Percentiles rank a stretch among this genome's conserved stretches.
Evolutionary conservation across 768 basidiomycete species (phyloP).

Genomic region (Tricholomella constricta): DNA sequence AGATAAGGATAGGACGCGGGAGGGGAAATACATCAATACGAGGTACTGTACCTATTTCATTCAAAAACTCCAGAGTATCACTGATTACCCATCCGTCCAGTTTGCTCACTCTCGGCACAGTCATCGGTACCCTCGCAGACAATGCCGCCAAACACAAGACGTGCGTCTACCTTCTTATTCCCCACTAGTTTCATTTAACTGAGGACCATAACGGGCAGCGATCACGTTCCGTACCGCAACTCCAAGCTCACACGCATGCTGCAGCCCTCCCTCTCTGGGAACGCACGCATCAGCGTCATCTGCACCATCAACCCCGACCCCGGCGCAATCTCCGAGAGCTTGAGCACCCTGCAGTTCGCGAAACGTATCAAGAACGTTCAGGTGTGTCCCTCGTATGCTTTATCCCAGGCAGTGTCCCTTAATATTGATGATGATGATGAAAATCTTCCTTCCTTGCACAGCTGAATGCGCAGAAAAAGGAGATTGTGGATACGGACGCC

Average conservation of each 20-base stretch:
- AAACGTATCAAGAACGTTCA: slow-evolving; percentile 90
- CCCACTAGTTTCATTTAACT: neutral
- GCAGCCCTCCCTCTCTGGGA: slow-evolving; percentile 92
- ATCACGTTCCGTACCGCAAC: slow-evolving; percentile 94
- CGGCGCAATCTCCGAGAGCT: slow-evolving; percentile 78
- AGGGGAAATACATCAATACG: slow-evolving; percentile 97
- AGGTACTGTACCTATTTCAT: slow-evolving; percentile 45
- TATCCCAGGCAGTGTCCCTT: too few relatives aligned
- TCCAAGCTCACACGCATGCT: slow-evolving; percentile 93
- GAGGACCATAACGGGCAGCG: slow-evolving; percentile 39
- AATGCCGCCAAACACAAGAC: slow-evolving; percentile 76
- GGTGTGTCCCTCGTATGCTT: slow-evolving; percentile 34
- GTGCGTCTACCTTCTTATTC: slow-evolving; percentile 41
- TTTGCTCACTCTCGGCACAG: slow-evolving; percentile 87
- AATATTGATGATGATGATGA: too few relatives aligned
- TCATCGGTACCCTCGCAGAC: slow-evolving; percentile 90
- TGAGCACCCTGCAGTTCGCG: slow-evolving; percentile 89
- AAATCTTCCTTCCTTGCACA: too few relatives aligned
- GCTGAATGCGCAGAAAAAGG: slow-evolving; percentile 90
- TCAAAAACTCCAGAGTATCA: neutral
- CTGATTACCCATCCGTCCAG: slow-evolving; percentile 37
- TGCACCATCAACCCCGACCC: slow-evolving; percentile 92
- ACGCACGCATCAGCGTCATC: slow-evolving; percentile 94
- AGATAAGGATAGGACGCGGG: slow-evolving; percentile 92
- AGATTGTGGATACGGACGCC: slow-evolving; percentile 90